Evolutionary conservation across 1,284 basidiomycete species (phyloP), one percentile per base, ranked within the genome.

Genomic region (Entoloma clypeatum): DNA sequence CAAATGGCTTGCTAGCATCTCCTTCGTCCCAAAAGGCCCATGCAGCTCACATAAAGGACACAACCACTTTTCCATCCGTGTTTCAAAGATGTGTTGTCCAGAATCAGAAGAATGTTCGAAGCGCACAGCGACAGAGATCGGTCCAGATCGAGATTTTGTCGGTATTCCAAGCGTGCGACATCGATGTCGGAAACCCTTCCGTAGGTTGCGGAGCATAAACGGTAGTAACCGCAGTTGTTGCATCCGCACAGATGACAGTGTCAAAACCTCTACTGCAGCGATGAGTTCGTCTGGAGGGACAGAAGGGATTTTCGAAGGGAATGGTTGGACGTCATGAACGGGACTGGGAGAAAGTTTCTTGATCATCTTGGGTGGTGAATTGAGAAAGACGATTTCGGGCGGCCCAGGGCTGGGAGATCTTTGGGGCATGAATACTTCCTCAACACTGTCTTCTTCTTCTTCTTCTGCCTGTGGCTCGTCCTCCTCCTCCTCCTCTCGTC

Each of bases 41-140:
- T 79, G 68, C 3, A 81, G 51, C 32, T 69, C 63, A 53, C 84
- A 87, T 11, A 86, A 46, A 0, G 84, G 83, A 53, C 84, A 87
- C 23, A 57, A 41, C 74, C 78, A 82, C 10, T 46, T 40, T 16
- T 51, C 41, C 35, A 61, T 39, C 22, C 37, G 41, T 5, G 54
- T 51, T 27, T 56, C 51, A 40, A 56, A 56, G 17, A 39, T 47
- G 53, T 49, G 32, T 5, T 23, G 26, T 23, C 44, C 36, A 9
- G 43, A 42, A 13, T 56, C 49, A n/a, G 55, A 61, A 7, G 50
- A 36, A 41, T 60, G 52, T 26, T 62, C 57, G 25, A 65, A 68
- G 4, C 41, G 49, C 7, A 67, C 56, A 8, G 47, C 37, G 9
- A 63, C 11, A 5, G 47, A 49, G 14, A 55, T 35, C 11, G 37